These are phyloP conservation scores for Cladophialophora psammophila DNA, from an alignment of 2,329 filamentous ascomycete genomes.

Conservation along the genomic window DNA sequence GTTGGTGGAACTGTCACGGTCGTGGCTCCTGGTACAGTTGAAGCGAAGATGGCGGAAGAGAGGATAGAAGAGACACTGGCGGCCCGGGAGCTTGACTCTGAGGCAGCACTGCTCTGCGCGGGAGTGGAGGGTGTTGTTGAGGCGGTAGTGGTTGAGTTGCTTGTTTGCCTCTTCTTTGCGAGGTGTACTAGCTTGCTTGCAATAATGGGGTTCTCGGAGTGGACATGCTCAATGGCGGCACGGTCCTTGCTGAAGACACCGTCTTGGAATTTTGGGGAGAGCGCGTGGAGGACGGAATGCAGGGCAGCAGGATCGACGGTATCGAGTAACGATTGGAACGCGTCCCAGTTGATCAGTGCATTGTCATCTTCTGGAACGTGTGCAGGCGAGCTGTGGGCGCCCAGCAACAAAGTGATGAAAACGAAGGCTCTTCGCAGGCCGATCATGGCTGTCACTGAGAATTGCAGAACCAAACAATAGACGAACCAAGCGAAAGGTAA, in stretches of 20 bases:
- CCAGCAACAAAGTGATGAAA: slow-evolving; percentile 35
- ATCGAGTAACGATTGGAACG: slow-evolving; percentile 64
- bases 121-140: slow-evolving; percentile 37
- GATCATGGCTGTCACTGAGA: slow-evolving; percentile 31
- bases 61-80: slow-evolving; percentile 39
- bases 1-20: slow-evolving; percentile 40
- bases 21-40: slow-evolving; percentile 37
- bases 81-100: slow-evolving; percentile 31
- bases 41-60: slow-evolving; percentile 39
- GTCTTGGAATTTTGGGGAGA: slow-evolving; percentile 70
- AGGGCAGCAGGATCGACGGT: slow-evolving; percentile 66
- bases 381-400: slow-evolving; percentile 31
- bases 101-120: slow-evolving; percentile 37
- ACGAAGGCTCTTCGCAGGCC: slow-evolving; percentile 36
- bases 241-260: slow-evolving; percentile 72
- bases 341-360: slow-evolving; percentile 37
- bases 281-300: slow-evolving; percentile 70
- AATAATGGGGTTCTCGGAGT: slow-evolving; percentile 66
- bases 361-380: slow-evolving; percentile 35
- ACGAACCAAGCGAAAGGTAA: slow-evolving; percentile 27
- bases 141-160: slow-evolving; percentile 42
- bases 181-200: slow-evolving; percentile 70
- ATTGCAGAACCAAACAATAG: slow-evolving; percentile 8
- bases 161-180: slow-evolving; percentile 64
- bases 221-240: slow-evolving; percentile 68